A percentile compares a stretch with the other conserved stretches of the same genome.
phyloP scores from a whole-genome alignment of 352 stramenopile species.

The Pythium coloratum region DNA sequence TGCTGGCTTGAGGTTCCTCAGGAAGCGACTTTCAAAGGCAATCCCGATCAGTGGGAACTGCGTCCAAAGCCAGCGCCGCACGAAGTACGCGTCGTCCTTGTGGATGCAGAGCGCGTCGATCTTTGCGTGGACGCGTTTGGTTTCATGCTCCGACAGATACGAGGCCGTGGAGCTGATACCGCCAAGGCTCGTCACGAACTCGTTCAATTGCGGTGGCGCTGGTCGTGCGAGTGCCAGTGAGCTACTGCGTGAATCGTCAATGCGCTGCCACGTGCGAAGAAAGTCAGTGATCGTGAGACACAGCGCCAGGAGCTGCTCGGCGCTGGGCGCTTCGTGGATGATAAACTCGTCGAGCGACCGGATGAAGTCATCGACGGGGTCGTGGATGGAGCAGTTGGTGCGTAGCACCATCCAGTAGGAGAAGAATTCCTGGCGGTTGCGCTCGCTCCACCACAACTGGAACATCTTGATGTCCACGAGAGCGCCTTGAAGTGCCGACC shows the following conservation, averaged over 20 bases:
- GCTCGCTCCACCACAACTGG: slow-evolving; percentile 78
- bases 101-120: slow-evolving; percentile 69
- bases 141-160: slow-evolving; percentile 52
- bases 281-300: slow-evolving; percentile 84
- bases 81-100: slow-evolving; percentile 69
- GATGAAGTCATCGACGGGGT: slow-evolving; percentile 81
- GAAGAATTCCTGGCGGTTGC: slow-evolving; percentile 81
- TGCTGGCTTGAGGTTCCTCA: slow-evolving; percentile 19
- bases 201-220: slow-evolving; percentile 53
- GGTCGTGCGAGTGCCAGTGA: slow-evolving; percentile 19
- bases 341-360: slow-evolving; percentile 77
- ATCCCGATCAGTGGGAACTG: slow-evolving; percentile 84
- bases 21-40: slow-evolving; percentile 71
- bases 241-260: slow-evolving; percentile 32
- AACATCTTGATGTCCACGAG: slow-evolving; percentile 89
- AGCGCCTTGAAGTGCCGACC: slow-evolving; percentile 57
- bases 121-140: slow-evolving; percentile 52
- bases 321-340: slow-evolving; percentile 52
- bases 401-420: slow-evolving; percentile 77
- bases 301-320: slow-evolving; percentile 64
- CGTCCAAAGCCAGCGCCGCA: slow-evolving; percentile 81
- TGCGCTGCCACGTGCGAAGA: slow-evolving; percentile 64
- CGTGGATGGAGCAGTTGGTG: slow-evolving; percentile 58
- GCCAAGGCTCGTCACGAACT: slow-evolving; percentile 70
- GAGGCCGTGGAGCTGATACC: slow-evolving; percentile 45